These are phyloP conservation scores for Tulasnella sp. DNA, from an alignment of 768 basidiomycete genomes.

Conservation along the genomic window DNA sequence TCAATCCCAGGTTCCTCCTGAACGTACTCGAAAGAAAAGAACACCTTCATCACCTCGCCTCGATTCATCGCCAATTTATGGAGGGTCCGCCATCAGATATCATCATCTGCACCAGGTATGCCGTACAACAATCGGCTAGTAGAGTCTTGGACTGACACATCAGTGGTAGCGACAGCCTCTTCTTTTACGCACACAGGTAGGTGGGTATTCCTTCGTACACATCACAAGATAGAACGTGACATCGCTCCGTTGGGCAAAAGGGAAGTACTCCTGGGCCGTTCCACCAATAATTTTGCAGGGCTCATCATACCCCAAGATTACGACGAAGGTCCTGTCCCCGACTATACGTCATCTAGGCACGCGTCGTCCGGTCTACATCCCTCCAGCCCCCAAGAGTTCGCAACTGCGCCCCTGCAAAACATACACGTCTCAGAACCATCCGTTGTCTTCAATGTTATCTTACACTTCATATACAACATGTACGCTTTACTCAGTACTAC, in stretches of 20 bases:
- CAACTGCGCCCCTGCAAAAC: constrained; percentile 22
- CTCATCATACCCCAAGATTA: neutral
- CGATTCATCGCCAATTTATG: neutral
- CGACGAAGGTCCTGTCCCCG: no score
- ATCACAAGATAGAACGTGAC: constrained; percentile 58
- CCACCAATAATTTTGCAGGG: constrained; percentile 52
- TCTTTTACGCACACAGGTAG: constrained; percentile 69
- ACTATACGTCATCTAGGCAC: neutral
- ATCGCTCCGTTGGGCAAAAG: constrained; percentile 40
- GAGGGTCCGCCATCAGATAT: neutral
- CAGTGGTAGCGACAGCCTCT: constrained; percentile 46
- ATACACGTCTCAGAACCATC: constrained; percentile 48
- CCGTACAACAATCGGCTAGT: neutral
- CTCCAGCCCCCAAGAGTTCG: neutral
- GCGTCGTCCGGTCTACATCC: constrained; percentile 26
- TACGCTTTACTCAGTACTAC: neutral
- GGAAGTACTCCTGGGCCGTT: constrained; percentile 49
- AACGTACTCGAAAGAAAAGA: no score
- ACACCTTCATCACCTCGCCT: neutral
- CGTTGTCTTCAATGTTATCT: constrained; percentile 15
- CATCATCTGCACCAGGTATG: neutral
- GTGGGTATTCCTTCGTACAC: constrained; percentile 43
- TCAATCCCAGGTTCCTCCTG: no score
- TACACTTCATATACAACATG: constrained; percentile 16
- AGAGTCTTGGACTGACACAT: neutral